Base-by-base conservation (phyloP, 2,329 filamentous ascomycete genomes). In the Fusarium ramigenum region DNA sequence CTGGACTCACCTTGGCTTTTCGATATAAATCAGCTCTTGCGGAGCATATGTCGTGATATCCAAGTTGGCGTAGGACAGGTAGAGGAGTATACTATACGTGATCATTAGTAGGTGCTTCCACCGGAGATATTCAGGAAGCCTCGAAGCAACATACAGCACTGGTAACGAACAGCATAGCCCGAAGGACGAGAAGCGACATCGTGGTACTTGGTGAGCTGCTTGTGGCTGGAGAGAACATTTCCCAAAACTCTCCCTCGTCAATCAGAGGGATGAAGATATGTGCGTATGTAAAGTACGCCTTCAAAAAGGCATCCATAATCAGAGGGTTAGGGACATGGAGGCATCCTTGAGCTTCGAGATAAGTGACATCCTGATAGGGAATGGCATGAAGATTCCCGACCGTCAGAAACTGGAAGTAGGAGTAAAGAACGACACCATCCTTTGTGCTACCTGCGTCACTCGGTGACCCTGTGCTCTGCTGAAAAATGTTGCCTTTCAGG, bases 201-300 rank as follows among this genome's bases (percentile, higher is more conserved):
- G 6, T 32, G 8, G 2, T 5, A 2, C 1, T 19, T 2, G 9
- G 16, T 7, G 21, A 19, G 7, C 19, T 23, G 32, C 5, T 21
- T 28, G 46, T 5, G 37, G 32, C 19, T 14, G 16, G 14, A 28
- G 46, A 62, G 15, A 32, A 25, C 32, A 62, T 62, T 16, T 46
- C 23, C 59, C 40, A 62, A 15, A 62, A 57, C 14, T 62, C 50
- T 30, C 59, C 49, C 50, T 62, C 49, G 12, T 62, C 59, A 4
- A 57, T 25, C 1, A 62, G 16, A 23, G 59, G 59, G 4, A 57
- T 32, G 3, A 46, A 62, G 25, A 39, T 15, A 9, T 57, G 49
- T 19, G 37, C 18, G 37, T 62, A 14, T 39, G 12, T 25, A 21
- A 62, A 62, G 16, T 44, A 62, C 12, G n/a, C 28, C 4, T 23